Evolutionary conservation across 306 rosid species (phyloP), one percentile per base, ranked within the genome.

Genomic region (Begonia loranthoides): DNA sequence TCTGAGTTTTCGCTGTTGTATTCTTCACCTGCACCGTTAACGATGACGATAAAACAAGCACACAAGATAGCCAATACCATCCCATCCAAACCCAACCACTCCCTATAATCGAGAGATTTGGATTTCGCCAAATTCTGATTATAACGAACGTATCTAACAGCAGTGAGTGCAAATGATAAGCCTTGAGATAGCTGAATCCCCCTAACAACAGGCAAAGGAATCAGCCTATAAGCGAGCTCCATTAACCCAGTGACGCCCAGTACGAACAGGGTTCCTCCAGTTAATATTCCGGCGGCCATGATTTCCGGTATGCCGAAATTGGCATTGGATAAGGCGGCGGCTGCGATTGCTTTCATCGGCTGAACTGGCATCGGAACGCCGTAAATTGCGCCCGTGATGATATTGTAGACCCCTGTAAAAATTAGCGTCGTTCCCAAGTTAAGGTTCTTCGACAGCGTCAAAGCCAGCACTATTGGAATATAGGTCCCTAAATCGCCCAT

Each of bases 291-390:
- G 66, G 95, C 60, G 24, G 88, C 93, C 93, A 82, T 82, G 58
- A 86, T 77, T 57, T 86, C 86, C 7, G 81, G 76, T 16, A 86
- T 50, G 4, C 68, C 64, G 44, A 86, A 86, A 9, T 63, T 9
- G 21, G 79, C 1, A 9, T 77, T 75, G 1, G 95, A 54, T 13
- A 86, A 61, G 12, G 93, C 83, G 2, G 24, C 79, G 2, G 93
- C 87, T 1, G 78, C 88, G 22, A 87, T 82, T 50, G 93, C 62
- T 48, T 86, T 86, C 95, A 87, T 87, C 19, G 95, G 95, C 55
- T 87, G 95, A 17, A 87, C 93, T 3, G 95, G 88, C 88, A 79
- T 82, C 8, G 93, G 93, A 16, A 82, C 93, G 9, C 93, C 93
- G 12, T 82, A 87, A 9, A 87, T 60, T 50, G 78, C 76, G 2